Evolutionary conservation across 495 filamentous ascomycete species (phyloP), one percentile per base, ranked within the genome.

Genomic region (Talaromyces trachyspermus): DNA sequence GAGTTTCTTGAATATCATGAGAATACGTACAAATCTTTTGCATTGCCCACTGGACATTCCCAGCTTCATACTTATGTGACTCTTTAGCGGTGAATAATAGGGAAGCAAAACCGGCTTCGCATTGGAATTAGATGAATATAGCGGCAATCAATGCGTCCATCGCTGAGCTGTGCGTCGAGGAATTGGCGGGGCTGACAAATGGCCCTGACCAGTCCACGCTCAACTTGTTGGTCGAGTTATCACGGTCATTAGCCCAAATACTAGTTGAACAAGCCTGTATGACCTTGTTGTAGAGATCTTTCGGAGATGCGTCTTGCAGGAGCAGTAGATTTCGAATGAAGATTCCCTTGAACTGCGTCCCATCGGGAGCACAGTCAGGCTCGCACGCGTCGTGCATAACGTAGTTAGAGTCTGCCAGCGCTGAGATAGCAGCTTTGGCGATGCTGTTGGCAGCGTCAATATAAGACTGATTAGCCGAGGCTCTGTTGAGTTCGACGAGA

Each of bases 291-390:
- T 78, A 83, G 14, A 51, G 54, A 8, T 72, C 63, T 23, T 78
- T 57, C 4, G 79, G 77, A 0, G 71, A 67, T 0, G 61, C 77
- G 15, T 58, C 49, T 5, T 86, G 71, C 48, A 90, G 56, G 24
- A 72, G 68, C 20, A 67, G 62, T 35, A 89, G 63, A 53, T 88
- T 88, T 5, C 86, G 76, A 54, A 87, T 77, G 56, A 89, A 88
- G 15, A 86, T 74, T 24, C 86, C 86, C 64, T 89, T 91, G 76
- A 91, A 91, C 60, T 88, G 83, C 8, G 70, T 64, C 1, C 73
- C 81, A 50, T 85, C 76, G 9, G 54, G 68, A 23, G 77, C 81
- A 36, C 81, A 84, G 25, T 59, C 38, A 49, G 80, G 80, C 55
- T 87, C 84, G 53, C 81, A 85, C 10, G 60, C 50, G 35, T 89